Conservation (phyloP, 2,329 filamentous ascomycete species). For the Cryphonectria parasitica region DNA sequence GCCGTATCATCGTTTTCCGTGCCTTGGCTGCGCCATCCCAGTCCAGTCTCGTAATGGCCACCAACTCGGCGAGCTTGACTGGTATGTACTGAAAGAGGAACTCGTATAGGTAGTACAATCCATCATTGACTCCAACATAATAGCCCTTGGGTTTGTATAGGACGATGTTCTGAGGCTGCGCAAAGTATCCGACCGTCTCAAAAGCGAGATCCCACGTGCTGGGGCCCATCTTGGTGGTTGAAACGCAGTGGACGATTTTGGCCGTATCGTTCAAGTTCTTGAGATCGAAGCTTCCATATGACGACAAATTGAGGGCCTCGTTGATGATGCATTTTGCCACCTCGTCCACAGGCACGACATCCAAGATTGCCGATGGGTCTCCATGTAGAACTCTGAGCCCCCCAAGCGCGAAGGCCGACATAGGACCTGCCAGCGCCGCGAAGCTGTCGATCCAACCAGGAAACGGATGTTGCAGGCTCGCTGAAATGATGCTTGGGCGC, state of each 20-base stretch:
- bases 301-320: slow-evolving; percentile 17
- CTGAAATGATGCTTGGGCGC: slow-evolving; percentile 30
- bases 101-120: slow-evolving; percentile 26
- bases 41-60: slow-evolving; percentile 22
- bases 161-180: slow-evolving; percentile 22
- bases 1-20: slow-evolving; percentile 19
- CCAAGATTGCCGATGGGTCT: slow-evolving; percentile 19
- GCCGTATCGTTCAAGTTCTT: slow-evolving; percentile 18
- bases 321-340: slow-evolving; percentile 28
- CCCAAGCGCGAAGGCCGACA: slow-evolving; percentile 26
- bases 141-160: slow-evolving; percentile 26
- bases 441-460: slow-evolving; percentile 31
- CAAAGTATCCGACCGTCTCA: slow-evolving; percentile 21
- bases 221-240: slow-evolving; percentile 13
- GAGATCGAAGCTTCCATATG: slow-evolving; percentile 2
- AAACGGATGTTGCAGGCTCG: slow-evolving; percentile 23
- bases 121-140: slow-evolving; percentile 25
- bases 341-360: slow-evolving; percentile 29
- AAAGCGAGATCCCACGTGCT: slow-evolving; percentile 23
- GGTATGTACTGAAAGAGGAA: slow-evolving; percentile 28
- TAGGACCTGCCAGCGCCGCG: slow-evolving; percentile 26
- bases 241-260: slow-evolving; percentile 25
- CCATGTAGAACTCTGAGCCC: slow-evolving; percentile 28
- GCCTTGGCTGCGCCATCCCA: slow-evolving; percentile 25
- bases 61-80: slow-evolving; percentile 21